Evolutionary conservation across 495 filamentous ascomycete species (phyloP).

Genomic region (Penicillium ochrochloron): DNA sequence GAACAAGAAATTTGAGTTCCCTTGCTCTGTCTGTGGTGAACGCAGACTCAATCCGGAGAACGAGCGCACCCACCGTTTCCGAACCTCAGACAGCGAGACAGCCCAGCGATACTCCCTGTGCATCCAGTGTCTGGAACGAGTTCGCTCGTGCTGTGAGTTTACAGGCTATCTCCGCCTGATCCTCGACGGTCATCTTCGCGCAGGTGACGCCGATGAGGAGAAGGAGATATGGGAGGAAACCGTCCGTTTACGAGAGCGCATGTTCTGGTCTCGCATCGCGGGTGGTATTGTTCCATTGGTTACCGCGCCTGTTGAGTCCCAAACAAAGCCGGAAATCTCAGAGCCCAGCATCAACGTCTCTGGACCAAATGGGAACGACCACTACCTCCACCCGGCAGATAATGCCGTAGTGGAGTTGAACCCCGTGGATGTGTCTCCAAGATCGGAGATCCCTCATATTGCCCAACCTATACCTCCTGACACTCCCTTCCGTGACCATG

Average conservation of each 20-base stretch:
- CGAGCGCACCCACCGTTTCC: constrained; percentile 84
- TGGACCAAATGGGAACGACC: constrained; percentile 8
- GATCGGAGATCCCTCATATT: constrained; percentile 6
- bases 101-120: constrained; percentile 91
- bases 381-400: constrained; percentile 17
- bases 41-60: constrained; percentile 68
- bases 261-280: constrained; percentile 94
- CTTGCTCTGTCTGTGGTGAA: constrained; percentile 91
- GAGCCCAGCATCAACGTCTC: not conserved
- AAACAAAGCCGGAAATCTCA: constrained; percentile 6
- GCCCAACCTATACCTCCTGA: not conserved
- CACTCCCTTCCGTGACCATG: constrained; percentile 13
- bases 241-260: constrained; percentile 82
- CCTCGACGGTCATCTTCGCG: constrained; percentile 84
- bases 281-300: constrained; percentile 82
- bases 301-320: constrained; percentile 21
- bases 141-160: constrained; percentile 89
- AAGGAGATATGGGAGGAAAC: constrained; percentile 93
- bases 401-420: constrained; percentile 12
- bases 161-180: constrained; percentile 87
- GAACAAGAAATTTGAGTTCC: constrained; percentile 62
- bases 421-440: constrained; percentile 10
- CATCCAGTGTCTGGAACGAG: constrained; percentile 79
- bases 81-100: constrained; percentile 80
- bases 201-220: constrained; percentile 74